phyloP scores from a whole-genome alignment of 2,329 filamentous ascomycete genomes.

The Cercospora berteroae region DNA sequence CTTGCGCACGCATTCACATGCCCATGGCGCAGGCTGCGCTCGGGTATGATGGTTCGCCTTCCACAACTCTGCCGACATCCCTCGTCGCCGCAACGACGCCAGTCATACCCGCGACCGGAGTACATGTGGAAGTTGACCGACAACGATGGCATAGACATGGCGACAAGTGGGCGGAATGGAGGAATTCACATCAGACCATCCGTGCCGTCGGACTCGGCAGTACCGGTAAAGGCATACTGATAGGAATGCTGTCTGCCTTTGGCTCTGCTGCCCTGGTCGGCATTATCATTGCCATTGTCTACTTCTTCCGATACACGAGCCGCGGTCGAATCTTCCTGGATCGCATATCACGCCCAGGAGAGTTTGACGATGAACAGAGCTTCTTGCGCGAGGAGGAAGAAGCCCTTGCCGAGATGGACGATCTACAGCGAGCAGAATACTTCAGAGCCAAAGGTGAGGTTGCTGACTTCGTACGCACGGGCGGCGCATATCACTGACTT shows the following conservation, averaged over 20 bases:
- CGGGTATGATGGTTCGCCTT: slow-evolving; percentile 17
- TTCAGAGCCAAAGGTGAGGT: slow-evolving; percentile 83
- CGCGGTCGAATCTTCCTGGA: slow-evolving; percentile 90
- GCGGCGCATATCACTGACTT: slow-evolving; percentile 27
- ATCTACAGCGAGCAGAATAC: slow-evolving; percentile 85
- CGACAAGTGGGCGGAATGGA: slow-evolving; percentile 12
- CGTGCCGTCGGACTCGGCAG: slow-evolving; percentile 30
- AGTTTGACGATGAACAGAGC: slow-evolving; percentile 96
- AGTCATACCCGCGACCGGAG: not conserved
- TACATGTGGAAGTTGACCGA: slow-evolving; percentile 1
- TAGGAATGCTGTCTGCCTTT: slow-evolving; percentile 91
- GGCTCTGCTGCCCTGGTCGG: slow-evolving; percentile 84
- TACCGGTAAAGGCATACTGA: slow-evolving; percentile 74
- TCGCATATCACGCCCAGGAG: slow-evolving; percentile 85
- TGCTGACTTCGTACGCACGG: not conserved
- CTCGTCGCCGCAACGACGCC: not conserved
- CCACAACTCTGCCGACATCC: slow-evolving; percentile 16
- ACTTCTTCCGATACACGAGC: slow-evolving; percentile 88
- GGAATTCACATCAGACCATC: slow-evolving; percentile 11
- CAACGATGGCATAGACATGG: slow-evolving; percentile 12
- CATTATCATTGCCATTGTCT: slow-evolving; percentile 75
- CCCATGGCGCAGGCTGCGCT: slow-evolving; percentile 32
- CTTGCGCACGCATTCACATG: slow-evolving; percentile 16
- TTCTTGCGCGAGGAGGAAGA: slow-evolving; percentile 92
- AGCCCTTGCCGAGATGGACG: slow-evolving; percentile 92